These are phyloP conservation scores for Capronia americana DNA, from an alignment of 2,329 filamentous ascomycete genomes.

Conservation along the genomic window DNA sequence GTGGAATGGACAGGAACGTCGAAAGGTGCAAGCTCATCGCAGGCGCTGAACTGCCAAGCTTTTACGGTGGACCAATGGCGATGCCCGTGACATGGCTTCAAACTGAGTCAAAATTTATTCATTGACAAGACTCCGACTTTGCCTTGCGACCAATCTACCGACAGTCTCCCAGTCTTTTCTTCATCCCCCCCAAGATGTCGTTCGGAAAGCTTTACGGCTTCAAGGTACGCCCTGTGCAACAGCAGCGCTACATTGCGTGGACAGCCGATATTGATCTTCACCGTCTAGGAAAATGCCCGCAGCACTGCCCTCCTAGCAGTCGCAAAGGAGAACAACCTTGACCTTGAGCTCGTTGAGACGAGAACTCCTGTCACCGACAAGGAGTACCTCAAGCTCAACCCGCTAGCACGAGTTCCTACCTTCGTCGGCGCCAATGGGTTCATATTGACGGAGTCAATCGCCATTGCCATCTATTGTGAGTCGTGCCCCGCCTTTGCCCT, in stretches of 20 bases:
- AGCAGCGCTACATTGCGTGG: conserved; percentile 34
- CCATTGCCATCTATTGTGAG: conserved; percentile 95
- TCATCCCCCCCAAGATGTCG: conserved; percentile 70
- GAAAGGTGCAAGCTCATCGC: conserved; percentile 3
- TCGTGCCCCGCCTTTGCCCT: conserved; percentile 30
- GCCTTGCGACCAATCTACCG: conserved; percentile 5
- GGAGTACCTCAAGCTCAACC: conserved; percentile 86
- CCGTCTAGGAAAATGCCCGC: conserved; percentile 38
- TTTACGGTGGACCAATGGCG: background rate
- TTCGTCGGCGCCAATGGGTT: conserved; percentile 94
- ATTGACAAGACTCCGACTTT: background rate
- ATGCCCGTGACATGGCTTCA: background rate
- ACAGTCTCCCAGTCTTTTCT: background rate
- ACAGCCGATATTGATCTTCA: conserved; percentile 32
- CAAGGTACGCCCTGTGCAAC: conserved; percentile 64
- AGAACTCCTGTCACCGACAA: conserved; percentile 67
- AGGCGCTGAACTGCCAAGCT: background rate
- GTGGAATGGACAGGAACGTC: background rate
- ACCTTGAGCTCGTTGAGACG: conserved; percentile 82
- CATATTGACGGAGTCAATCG: conserved; percentile 84
- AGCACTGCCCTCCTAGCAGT: conserved; percentile 72
- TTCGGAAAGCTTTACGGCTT: conserved; percentile 98
- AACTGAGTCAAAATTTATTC: conserved; percentile 3
- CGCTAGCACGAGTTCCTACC: conserved; percentile 88
- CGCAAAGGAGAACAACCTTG: conserved; percentile 96